These are phyloP conservation scores for Euphorbia corollata DNA, from an alignment of 441 rosid genomes.

Conservation along the genomic window DNA sequence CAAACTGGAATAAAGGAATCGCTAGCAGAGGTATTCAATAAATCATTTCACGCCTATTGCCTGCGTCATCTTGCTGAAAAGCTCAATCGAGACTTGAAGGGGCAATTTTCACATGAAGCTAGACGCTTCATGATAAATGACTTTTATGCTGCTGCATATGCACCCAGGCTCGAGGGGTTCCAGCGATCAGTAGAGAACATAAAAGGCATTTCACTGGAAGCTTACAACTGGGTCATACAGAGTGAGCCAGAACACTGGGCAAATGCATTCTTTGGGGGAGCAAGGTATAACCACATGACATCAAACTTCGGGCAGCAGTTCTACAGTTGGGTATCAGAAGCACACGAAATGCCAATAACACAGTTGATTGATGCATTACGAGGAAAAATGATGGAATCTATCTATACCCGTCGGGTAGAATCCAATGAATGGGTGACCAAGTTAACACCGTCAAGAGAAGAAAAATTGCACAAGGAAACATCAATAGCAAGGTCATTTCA, in stretches of 20 bases:
- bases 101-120: constrained; percentile 28
- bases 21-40: constrained; percentile 20
- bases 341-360: constrained; percentile 26
- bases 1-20: constrained; percentile 21
- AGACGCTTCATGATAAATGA: constrained; percentile 28
- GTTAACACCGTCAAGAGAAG: constrained; percentile 24
- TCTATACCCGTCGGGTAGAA: constrained; percentile 21
- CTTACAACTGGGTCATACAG: constrained; percentile 36
- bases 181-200: constrained; percentile 27
- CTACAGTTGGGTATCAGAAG: constrained; percentile 26
- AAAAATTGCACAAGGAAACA: constrained; percentile 20
- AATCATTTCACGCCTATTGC: constrained; percentile 23
- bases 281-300: constrained; percentile 32
- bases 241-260: constrained; percentile 43
- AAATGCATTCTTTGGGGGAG: constrained; percentile 34
- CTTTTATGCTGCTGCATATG: constrained; percentile 26
- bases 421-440: constrained; percentile 24
- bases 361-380: constrained; percentile 22
- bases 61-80: constrained; percentile 25
- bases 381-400: constrained; percentile 25
- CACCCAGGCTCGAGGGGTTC: constrained; percentile 23
- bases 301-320: constrained; percentile 34
- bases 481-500: constrained; percentile 24
- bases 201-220: constrained; percentile 34
- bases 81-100: constrained; percentile 24